A percentile compares a stretch with the other conserved stretches of the same genome.
These are phyloP conservation scores for Yamadazyma atmosphaerica DNA, from an alignment of 1,139 yeast species.

Conservation along the genomic window DNA sequence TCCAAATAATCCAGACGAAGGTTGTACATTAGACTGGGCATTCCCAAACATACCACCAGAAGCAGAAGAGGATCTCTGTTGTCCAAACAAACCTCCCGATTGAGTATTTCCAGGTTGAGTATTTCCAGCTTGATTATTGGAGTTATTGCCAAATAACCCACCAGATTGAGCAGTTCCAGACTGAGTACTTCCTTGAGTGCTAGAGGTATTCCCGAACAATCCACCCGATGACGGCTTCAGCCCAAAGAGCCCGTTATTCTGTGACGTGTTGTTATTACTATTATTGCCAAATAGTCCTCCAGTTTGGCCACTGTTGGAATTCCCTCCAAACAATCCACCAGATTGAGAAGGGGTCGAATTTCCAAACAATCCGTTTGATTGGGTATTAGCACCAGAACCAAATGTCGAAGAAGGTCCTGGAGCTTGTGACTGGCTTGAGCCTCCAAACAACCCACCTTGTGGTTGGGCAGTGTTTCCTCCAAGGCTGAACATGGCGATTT, in stretches of 20 bases:
- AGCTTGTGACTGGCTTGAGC: too few species aligned
- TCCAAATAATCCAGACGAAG: slow-evolving; percentile 11
- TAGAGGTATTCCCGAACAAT: slow-evolving; percentile 6
- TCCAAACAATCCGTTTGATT: not conserved
- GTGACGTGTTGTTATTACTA: not conserved
- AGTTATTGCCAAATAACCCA: slow-evolving; percentile 11
- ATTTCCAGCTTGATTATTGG: slow-evolving; percentile 7
- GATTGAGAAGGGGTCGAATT: not conserved
- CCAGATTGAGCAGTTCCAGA: slow-evolving; percentile 10
- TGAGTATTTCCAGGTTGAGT: slow-evolving; percentile 1
- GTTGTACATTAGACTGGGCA: slow-evolving; percentile 1
- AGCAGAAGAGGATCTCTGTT: too few species aligned
- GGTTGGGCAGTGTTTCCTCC: slow-evolving; percentile 7
- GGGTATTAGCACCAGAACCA: not conserved
- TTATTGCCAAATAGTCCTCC: slow-evolving; percentile 20
- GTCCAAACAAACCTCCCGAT: slow-evolving; percentile 14
- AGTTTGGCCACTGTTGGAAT: slow-evolving; percentile 5
- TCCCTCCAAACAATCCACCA: slow-evolving; percentile 9
- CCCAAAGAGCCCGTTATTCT: too few species aligned
- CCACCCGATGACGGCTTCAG: slow-evolving; percentile 2
- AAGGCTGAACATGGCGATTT: slow-evolving; percentile 5
- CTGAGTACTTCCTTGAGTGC: slow-evolving; percentile 5
- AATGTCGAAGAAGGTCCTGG: too few species aligned
- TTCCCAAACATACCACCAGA: slow-evolving; percentile 8
- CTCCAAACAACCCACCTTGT: slow-evolving; percentile 25